Conservation (phyloP, 116 monocot genomes). For the Papilionanthe hybrid region DNA sequence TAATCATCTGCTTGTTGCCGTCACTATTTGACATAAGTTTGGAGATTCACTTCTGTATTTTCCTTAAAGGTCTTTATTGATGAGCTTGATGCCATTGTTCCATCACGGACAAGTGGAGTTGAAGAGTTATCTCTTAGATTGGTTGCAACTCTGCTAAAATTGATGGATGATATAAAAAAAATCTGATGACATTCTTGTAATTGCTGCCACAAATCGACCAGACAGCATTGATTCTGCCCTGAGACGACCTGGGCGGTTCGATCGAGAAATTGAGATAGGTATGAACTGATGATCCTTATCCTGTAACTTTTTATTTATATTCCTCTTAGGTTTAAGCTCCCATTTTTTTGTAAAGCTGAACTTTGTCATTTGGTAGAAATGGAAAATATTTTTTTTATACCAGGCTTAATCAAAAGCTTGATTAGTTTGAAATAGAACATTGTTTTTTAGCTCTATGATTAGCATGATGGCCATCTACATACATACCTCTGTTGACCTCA, state of each 20-base stretch:
- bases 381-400: not conserved
- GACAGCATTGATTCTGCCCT: slow-evolving; percentile 94
- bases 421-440: not conserved
- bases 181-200: slow-evolving; percentile 53
- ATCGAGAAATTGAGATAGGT: slow-evolving; percentile 95
- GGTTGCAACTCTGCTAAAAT: slow-evolving; percentile 67
- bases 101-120: slow-evolving; percentile 64
- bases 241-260: slow-evolving; percentile 80
- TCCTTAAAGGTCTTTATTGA: slow-evolving; percentile 86
- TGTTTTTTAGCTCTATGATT: not conserved
- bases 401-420: not conserved
- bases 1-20: not conserved
- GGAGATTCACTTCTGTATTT: not conserved
- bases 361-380: not conserved
- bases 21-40: not conserved
- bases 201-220: slow-evolving; percentile 95
- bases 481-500: no score
- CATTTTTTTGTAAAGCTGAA: not conserved
- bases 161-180: slow-evolving; percentile 79
- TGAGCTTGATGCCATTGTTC: slow-evolving; percentile 98
- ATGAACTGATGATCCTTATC: slow-evolving; percentile 9
- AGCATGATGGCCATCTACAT: not conserved
- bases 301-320: not conserved
- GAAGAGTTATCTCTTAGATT: slow-evolving; percentile 80
- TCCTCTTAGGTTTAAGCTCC: not conserved